Percentiles rank a stretch among this genome's conserved stretches.
These are phyloP conservation scores for Neoboletus magnificus DNA, from an alignment of 768 basidiomycete species.

Conservation along the genomic window DNA sequence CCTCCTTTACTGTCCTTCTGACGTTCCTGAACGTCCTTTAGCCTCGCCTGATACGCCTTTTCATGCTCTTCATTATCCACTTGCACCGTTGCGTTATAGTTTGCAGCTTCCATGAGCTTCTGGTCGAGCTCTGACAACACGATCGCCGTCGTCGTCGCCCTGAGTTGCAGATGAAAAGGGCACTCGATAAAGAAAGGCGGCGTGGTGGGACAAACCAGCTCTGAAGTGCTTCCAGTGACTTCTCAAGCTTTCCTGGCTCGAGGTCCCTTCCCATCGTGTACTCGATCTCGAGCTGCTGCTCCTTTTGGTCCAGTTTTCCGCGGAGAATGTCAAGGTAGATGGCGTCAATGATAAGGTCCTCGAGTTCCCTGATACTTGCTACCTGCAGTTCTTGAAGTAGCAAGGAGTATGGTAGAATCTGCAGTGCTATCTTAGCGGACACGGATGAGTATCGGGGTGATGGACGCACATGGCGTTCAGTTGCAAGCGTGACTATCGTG, in stretches of 20 bases:
- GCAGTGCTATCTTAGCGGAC: neutral
- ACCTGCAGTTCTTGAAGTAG: constrained; percentile 72
- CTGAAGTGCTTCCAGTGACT: constrained; percentile 56
- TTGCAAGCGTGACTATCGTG: constrained; percentile 81
- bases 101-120: constrained; percentile 58
- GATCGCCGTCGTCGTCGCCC: constrained; percentile 67
- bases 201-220: constrained; percentile 51
- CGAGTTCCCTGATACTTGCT: constrained; percentile 79
- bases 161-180: constrained; percentile 27
- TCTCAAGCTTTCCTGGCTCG: constrained; percentile 66
- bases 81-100: constrained; percentile 41
- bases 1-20: constrained; percentile 55
- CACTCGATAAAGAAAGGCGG: neutral
- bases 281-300: constrained; percentile 85
- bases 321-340: constrained; percentile 89
- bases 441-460: neutral
- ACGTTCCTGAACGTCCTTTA: constrained; percentile 64
- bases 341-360: constrained; percentile 95
- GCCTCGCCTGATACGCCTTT: constrained; percentile 42
- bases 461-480: constrained; percentile 65
- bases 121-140: constrained; percentile 72
- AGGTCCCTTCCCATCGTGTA: constrained; percentile 92
- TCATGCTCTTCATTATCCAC: constrained; percentile 54
- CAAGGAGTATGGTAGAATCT: constrained; percentile 81
- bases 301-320: constrained; percentile 92